Conservation (phyloP, 192 early-diverging fungal genomes). For the Radiomyces spectabilis region DNA sequence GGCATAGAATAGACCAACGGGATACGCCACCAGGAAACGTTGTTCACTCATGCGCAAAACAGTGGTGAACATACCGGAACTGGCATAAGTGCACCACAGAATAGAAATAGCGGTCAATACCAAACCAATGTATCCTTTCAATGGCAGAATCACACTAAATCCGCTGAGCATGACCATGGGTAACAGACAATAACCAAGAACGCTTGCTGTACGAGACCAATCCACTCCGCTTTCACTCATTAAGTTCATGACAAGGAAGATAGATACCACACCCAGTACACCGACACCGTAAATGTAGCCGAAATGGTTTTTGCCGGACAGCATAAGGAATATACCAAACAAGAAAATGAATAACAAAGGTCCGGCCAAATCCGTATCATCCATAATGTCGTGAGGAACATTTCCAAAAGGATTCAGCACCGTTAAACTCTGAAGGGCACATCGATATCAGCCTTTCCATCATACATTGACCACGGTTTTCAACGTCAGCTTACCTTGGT, state of each 20-base stretch:
- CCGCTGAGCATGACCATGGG: slow-evolving; percentile 90
- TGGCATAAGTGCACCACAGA: slow-evolving; percentile 89
- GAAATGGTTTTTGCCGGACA: slow-evolving; percentile 92
- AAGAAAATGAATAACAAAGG: slow-evolving; percentile 87
- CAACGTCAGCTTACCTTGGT: slow-evolving; percentile 47
- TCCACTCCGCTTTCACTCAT: slow-evolving; percentile 91
- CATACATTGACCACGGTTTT: neutral
- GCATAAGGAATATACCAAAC: slow-evolving; percentile 77
- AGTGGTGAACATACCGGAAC: slow-evolving; percentile 89
- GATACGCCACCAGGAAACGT: slow-evolving; percentile 88
- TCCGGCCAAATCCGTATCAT: slow-evolving; percentile 94
- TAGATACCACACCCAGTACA: slow-evolving; percentile 74
- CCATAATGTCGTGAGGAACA: slow-evolving; percentile 79
- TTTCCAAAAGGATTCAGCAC: slow-evolving; percentile 80
- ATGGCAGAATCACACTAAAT: slow-evolving; percentile 55
- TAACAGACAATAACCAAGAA: slow-evolving; percentile 94
- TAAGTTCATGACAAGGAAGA: slow-evolving; percentile 87
- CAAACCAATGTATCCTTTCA: slow-evolving; percentile 59
- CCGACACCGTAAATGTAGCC: slow-evolving; percentile 97
- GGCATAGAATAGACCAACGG: slow-evolving; percentile 82
- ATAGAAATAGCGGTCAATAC: slow-evolving; percentile 64
- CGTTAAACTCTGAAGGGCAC: slow-evolving; percentile 49
- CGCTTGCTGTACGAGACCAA: slow-evolving; percentile 80
- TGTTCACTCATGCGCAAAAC: slow-evolving; percentile 89
- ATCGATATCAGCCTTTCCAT: neutral